Base-by-base conservation (phyloP, 768 basidiomycete genomes). In the Lactarius indigo region DNA sequence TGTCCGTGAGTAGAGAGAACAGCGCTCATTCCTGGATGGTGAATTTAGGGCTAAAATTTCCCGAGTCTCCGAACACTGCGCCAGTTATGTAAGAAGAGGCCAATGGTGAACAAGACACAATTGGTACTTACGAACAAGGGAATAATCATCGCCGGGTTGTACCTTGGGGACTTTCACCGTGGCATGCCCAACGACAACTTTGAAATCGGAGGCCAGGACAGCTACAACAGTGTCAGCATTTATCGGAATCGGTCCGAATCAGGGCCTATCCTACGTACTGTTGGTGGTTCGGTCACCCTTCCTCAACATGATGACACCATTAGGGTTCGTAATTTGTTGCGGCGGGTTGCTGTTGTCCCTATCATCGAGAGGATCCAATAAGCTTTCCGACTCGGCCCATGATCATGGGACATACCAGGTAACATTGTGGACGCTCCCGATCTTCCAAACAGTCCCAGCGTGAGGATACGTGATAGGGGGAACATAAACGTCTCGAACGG, bases 31-130 rank as follows among this genome's bases (percentile, higher is more conserved):
- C 17, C 37, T 30, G 39, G 69, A 79, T 78, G 5, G 65, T 65
- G 63, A 79, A 78, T 20, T 35, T 0, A 1, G 68, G 64, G 71
- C 76, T 75, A 56, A 44, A 56, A 56, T 77, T 69, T n/a, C 74
- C 78, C 47, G 77, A 77, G 54, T 77, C 75, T 30, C 75, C 77
- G 41, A 77, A 71, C 26, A 78, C 78, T 80, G 61, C 50, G 15
- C 23, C 12, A 26, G 13, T 15, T 5, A 3, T 28, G 55, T 44
- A 15, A 17, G 37, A 10, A 52, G 33, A 5, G 17, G 55, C 55
- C n/a, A 5, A 47, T 35, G 8, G 31, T 31, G 39, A 23, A 28
- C 28, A 28, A 50, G 5, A 59, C 17, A 28, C 20, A 50, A 58
- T 13, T 44, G 3, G 13, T 47, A 66, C 69, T 57, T 28, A 67